phyloP scores from a whole-genome alignment of 176 grass and related monocot species.

The Pharus latifolius region DNA sequence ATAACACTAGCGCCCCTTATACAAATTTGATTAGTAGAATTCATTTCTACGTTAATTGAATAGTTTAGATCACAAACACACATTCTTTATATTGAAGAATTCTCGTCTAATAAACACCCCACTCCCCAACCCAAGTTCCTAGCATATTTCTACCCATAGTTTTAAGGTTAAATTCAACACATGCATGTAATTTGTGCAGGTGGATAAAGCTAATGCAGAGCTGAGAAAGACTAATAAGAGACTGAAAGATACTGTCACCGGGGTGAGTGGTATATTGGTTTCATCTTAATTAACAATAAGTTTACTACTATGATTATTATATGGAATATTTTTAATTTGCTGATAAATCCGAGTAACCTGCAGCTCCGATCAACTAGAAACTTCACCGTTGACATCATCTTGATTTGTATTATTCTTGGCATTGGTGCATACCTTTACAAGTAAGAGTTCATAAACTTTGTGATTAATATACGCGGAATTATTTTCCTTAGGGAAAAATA shows the following conservation, averaged over 20 bases:
- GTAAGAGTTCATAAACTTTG: constrained; percentile 14
- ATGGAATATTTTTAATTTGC: background rate
- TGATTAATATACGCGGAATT: too few relatives aligned
- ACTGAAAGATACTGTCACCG: constrained; percentile 67
- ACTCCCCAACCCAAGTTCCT: too few relatives aligned
- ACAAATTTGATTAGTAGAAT: too few relatives aligned
- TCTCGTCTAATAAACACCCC: too few relatives aligned
- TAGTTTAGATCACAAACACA: too few relatives aligned
- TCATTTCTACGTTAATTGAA: too few relatives aligned
- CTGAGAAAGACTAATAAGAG: constrained; percentile 87
- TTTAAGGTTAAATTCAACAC: too few relatives aligned
- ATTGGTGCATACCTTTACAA: constrained; percentile 83
- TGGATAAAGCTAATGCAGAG: constrained; percentile 64
- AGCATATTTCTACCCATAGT: too few relatives aligned
- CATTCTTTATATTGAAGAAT: too few relatives aligned
- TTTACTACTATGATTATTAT: background rate
- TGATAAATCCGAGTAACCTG: background rate
- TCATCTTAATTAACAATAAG: background rate
- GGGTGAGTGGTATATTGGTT: constrained; percentile 23
- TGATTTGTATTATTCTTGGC: constrained; percentile 79
- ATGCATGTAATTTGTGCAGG: constrained; percentile 15
- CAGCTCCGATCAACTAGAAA: constrained; percentile 86
- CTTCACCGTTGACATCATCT: constrained; percentile 70
- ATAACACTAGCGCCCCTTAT: too few relatives aligned
- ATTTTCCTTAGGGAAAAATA: too few relatives aligned